Conservation (phyloP, 2,329 filamentous ascomycete genomes). For the Hortaea werneckii region DNA sequence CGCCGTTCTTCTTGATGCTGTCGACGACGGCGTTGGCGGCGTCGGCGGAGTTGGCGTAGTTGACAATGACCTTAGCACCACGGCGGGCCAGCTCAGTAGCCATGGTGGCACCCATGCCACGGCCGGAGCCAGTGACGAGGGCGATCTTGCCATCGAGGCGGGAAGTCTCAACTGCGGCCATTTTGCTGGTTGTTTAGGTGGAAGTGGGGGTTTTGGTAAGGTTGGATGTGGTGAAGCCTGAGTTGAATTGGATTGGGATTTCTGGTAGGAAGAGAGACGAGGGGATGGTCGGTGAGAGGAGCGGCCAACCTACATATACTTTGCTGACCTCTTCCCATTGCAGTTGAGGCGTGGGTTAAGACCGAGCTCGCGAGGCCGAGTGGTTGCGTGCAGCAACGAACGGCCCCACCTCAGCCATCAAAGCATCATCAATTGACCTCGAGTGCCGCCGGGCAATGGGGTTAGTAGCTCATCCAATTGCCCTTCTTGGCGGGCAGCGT, state of each 20-base stretch:
- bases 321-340: not conserved
- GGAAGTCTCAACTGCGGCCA: constrained; percentile 35
- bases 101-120: constrained; percentile 58
- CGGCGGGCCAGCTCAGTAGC: constrained; percentile 55
- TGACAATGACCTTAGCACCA: constrained; percentile 56
- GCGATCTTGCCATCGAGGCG: constrained; percentile 45
- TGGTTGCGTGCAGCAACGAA: not conserved
- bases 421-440: not conserved
- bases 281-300: not conserved
- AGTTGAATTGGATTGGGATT: not conserved
- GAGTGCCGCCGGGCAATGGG: no score
- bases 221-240: not conserved
- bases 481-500: no score
- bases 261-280: not conserved
- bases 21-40: constrained; percentile 57
- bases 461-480: no score
- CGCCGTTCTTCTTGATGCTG: constrained; percentile 54
- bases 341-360: constrained; percentile 1
- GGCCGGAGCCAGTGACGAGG: constrained; percentile 46
- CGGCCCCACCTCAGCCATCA: not conserved
- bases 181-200: constrained; percentile 22
- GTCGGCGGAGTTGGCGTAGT: constrained; percentile 56
- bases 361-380: constrained; percentile 1
- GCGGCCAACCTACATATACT: constrained; percentile 3
- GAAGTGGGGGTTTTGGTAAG: constrained; percentile 4